phyloP scores from a whole-genome alignment of 495 filamentous ascomycete species.

The Xylaria curta region DNA sequence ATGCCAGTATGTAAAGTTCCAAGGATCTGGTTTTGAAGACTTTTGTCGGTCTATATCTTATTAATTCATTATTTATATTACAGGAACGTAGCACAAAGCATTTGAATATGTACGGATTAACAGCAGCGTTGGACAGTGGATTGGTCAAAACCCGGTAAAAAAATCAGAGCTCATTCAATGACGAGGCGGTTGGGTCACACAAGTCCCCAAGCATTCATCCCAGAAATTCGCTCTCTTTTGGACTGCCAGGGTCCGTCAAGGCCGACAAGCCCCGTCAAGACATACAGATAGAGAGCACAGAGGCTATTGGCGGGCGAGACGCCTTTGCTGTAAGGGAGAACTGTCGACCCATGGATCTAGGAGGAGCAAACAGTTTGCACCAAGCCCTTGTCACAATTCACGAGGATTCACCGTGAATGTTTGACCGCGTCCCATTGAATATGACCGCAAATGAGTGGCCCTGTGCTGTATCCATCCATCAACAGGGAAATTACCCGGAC shows the following conservation, averaged over 20 bases:
- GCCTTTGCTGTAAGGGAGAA: too few species aligned
- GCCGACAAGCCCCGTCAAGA: too few species aligned
- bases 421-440: neutral
- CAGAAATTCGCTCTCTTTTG: too few species aligned
- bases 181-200: neutral
- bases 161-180: neutral
- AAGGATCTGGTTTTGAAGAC: neutral
- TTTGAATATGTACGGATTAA: neutral
- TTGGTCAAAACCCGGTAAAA: neutral
- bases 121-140: neutral
- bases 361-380: too few species aligned
- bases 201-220: too few species aligned
- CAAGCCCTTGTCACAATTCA: too few species aligned
- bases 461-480: neutral
- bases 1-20: neutral
- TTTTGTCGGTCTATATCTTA: neutral
- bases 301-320: too few species aligned
- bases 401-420: neutral
- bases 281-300: neutral
- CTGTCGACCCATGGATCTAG: too few species aligned
- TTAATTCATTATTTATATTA: constrained; percentile 15
- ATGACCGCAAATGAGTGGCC: neutral
- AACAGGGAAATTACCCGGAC: neutral
- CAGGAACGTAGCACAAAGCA: neutral
- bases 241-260: too few species aligned